A percentile compares a stretch with the other conserved stretches of the same genome.
Conservation (phyloP, 768 basidiomycete species). For the Kwoniella bestiolae region DNA sequence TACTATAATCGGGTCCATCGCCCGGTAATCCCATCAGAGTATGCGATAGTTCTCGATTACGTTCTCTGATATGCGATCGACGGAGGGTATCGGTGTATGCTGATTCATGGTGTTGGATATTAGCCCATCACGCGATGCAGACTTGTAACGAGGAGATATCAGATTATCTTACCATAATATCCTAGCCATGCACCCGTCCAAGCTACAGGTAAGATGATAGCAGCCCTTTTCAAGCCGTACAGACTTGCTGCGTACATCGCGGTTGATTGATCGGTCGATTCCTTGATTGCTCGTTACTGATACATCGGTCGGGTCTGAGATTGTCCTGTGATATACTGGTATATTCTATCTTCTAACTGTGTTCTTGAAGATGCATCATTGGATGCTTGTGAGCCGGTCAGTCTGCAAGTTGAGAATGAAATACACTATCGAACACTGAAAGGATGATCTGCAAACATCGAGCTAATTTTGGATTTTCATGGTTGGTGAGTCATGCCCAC, state of each 20-base stretch:
- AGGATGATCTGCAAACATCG: background rate
- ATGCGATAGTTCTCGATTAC: constrained; percentile 24
- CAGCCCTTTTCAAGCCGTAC: constrained; percentile 34
- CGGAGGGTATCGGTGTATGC: constrained; percentile 51
- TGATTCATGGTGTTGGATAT: constrained; percentile 6
- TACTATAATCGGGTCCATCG: constrained; percentile 24
- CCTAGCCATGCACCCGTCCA: constrained; percentile 46
- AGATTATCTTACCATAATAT: constrained; percentile 39
- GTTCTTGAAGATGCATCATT: background rate
- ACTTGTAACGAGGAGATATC: background rate
- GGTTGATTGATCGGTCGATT: background rate
- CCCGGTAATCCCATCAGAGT: constrained; percentile 28
- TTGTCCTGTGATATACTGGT: background rate
- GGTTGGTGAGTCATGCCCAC: constrained; percentile 6
- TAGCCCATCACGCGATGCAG: background rate
- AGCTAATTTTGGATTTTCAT: background rate
- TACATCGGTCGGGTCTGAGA: background rate
- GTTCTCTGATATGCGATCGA: constrained; percentile 38
- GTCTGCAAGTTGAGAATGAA: too few species aligned
- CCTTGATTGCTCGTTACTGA: background rate
- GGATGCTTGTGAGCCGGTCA: too few species aligned
- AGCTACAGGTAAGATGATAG: constrained; percentile 43
- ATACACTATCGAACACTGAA: too few species aligned
- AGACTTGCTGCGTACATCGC: constrained; percentile 15
- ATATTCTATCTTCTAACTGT: background rate